phyloP scores from a whole-genome alignment of 129 eudicot species.

The Tanacetum coccineum region DNA sequence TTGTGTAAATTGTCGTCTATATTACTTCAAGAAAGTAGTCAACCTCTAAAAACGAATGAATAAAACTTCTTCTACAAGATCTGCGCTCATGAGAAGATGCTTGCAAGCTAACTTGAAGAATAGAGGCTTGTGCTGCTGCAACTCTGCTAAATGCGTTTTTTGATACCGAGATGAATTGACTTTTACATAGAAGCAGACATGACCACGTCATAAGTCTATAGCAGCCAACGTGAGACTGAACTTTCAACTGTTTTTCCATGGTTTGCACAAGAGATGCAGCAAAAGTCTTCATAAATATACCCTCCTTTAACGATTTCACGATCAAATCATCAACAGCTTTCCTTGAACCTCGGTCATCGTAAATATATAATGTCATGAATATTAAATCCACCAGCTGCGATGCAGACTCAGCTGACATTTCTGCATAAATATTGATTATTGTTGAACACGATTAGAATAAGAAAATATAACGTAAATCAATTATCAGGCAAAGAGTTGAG shows the following conservation, averaged over 20 bases:
- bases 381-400: conserved; percentile 69
- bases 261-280: conserved; percentile 88
- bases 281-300: conserved; percentile 73
- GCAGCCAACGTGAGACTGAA: conserved; percentile 67
- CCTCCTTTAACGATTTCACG: conserved; percentile 44
- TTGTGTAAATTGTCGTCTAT: background rate
- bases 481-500: background rate
- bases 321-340: conserved; percentile 85
- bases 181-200: conserved; percentile 59
- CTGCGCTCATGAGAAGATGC: conserved; percentile 65
- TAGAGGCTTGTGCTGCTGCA: conserved; percentile 71
- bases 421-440: conserved; percentile 34
- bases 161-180: conserved; percentile 69
- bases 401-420: conserved; percentile 67
- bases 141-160: conserved; percentile 82
- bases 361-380: conserved; percentile 62
- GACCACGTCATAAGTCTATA: conserved; percentile 91
- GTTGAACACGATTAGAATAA: background rate
- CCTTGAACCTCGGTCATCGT: conserved; percentile 91
- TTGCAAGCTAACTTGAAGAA: conserved; percentile 66
- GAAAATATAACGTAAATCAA: background rate
- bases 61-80: conserved; percentile 59
- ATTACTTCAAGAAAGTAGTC: background rate
- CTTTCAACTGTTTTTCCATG: conserved; percentile 85
- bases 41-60: conserved; percentile 71